Base-by-base conservation (phyloP, 345 rosid genomes). In the Gossypioides kirkii region DNA sequence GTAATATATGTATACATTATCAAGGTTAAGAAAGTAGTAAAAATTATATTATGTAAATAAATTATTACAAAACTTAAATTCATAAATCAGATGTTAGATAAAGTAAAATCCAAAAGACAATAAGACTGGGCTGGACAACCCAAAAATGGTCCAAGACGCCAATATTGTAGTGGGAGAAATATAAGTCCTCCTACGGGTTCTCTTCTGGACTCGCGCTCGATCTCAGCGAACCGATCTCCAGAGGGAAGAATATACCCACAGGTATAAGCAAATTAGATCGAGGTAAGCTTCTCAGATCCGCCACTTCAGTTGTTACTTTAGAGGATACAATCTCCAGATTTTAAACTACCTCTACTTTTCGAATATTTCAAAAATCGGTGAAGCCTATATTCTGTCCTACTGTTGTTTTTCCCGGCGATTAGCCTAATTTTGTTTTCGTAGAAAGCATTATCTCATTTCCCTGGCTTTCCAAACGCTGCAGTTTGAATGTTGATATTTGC, bases 251-350 rank as follows among this genome's bases (percentile, higher is more conserved):
- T 2, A 1, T 64, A 64, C 17, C 6, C 69, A 42, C 9, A n/a
- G 50, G 61, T 26, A 20, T 13, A 22, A 58, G 62, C 70, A 43
- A 66, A 65, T 65, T 20, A 22, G 54, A 59, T 73, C 60, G 26
- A 61, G 69, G 69, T 61, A 26, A 73, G 17, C 56, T 60, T 28
- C 46, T 73, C 49, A 47, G 69, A 73, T 73, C 50, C 14, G 5
- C 18, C 8, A 38, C 1, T 41, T 58, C 20, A 71, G 9, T 13
- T 16, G 7, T 32, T 10, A 14, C 11, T 61, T 26, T 47, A 28
- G 65, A 45, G 14, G 23, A 43, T 26, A 6, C 23, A 16, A 38
- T 25, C 23, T 72, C 42, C 38, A 17, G 56, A 72, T 61, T 10
- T 26, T 0, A 26, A 17, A 22, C 25, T 18, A 18, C 3, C 22